These are phyloP conservation scores for Metarhizium brunneum DNA, from an alignment of 2,329 filamentous ascomycete genomes.

Conservation along the genomic window DNA sequence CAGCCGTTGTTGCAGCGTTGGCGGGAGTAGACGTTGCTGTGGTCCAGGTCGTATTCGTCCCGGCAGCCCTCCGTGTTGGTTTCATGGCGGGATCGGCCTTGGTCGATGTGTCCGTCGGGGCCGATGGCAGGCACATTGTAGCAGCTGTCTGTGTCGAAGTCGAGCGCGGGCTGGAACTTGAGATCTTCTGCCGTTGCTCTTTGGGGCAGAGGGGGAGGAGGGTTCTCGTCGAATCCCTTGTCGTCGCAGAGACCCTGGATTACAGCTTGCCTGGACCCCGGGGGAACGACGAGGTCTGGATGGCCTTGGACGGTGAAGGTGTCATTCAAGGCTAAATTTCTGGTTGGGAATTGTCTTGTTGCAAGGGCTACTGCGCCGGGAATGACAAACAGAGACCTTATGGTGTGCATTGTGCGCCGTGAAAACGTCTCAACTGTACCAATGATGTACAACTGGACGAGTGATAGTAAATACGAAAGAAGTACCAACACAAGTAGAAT, in stretches of 20 bases:
- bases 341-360: background rate
- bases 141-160: conserved; percentile 28
- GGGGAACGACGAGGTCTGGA: background rate
- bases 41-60: conserved; percentile 22
- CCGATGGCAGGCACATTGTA: conserved; percentile 31
- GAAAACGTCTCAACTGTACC: background rate
- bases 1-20: conserved; percentile 33
- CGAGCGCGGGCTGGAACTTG: conserved; percentile 15
- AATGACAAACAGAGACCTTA: background rate
- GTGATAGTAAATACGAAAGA: too few species aligned
- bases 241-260: conserved; percentile 4
- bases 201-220: conserved; percentile 11
- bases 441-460: too few species aligned
- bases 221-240: conserved; percentile 7
- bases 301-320: background rate
- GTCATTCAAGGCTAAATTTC: background rate
- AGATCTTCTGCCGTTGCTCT: conserved; percentile 12
- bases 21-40: conserved; percentile 33
- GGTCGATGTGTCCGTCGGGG: conserved; percentile 20
- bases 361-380: background rate
- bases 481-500: too few species aligned
- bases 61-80: conserved; percentile 21
- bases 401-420: background rate
- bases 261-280: background rate
- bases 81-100: conserved; percentile 20